Conservation (phyloP, 176 grass and related monocot species). For the Paspalum notatum region DNA sequence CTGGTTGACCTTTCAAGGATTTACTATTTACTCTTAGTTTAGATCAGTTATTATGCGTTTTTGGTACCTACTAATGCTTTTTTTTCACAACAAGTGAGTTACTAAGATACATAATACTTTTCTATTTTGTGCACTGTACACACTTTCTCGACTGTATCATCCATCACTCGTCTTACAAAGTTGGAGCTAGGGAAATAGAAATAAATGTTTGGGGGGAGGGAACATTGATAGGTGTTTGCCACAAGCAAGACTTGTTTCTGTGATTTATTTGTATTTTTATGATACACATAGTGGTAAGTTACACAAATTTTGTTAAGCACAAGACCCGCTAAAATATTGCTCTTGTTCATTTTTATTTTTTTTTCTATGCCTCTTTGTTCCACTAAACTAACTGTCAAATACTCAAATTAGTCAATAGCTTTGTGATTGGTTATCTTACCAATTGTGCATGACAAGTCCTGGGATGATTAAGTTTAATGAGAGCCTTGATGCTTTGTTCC, state of each 20-base stretch:
- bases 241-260: conserved; percentile 4
- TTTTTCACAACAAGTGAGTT: not conserved
- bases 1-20: not conserved
- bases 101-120: not conserved
- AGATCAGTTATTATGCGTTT: not conserved
- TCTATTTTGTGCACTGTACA: not conserved
- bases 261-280: not conserved
- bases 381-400: not conserved
- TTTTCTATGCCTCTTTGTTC: conserved; percentile 11
- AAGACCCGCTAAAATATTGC: not conserved
- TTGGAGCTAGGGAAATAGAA: not conserved
- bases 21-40: not conserved
- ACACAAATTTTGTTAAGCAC: not conserved
- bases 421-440: conserved; percentile 19
- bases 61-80: not conserved
- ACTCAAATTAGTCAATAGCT: not conserved
- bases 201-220: not conserved
- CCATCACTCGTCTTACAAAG: not conserved
- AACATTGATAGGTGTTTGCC: not conserved
- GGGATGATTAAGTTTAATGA: conserved; percentile 11
- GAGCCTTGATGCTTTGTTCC: conserved; percentile 18
- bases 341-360: not conserved
- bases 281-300: conserved; percentile 2
- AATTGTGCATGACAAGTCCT: not conserved
- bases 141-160: not conserved